These are phyloP conservation scores for Beauveria sp. DNA, from an alignment of 2,329 filamentous ascomycete genomes.

Conservation along the genomic window DNA sequence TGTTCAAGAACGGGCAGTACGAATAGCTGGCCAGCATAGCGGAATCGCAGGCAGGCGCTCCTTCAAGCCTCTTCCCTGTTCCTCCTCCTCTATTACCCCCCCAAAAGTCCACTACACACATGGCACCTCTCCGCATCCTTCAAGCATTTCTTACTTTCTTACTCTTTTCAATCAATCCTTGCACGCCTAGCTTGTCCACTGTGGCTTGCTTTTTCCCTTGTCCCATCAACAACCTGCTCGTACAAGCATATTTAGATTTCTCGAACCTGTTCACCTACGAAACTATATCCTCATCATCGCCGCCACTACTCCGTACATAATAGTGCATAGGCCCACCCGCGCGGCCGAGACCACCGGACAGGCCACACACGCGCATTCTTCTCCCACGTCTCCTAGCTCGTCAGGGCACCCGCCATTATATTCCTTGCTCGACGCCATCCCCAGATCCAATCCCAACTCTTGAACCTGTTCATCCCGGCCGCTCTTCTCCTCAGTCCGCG, in stretches of 20 bases:
- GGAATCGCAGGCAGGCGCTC: neutral
- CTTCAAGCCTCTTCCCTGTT: neutral
- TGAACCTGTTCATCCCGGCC: neutral
- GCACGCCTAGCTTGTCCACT: neutral
- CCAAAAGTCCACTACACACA: neutral
- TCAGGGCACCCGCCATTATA: neutral
- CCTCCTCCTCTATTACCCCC: neutral
- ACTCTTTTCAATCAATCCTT: neutral
- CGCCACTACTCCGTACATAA: neutral
- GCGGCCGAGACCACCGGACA: conserved; percentile 4
- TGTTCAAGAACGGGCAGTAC: neutral
- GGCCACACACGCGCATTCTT: neutral
- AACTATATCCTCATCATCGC: neutral
- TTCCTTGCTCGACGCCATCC: conserved; percentile 1
- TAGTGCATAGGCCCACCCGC: neutral
- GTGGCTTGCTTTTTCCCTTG: neutral
- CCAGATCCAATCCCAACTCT: neutral
- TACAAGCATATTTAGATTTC: neutral
- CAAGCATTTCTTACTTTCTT: neutral
- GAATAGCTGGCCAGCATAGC: neutral
- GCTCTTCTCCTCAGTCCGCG: neutral
- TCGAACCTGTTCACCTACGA: neutral
- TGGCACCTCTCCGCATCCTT: conserved; percentile 5
- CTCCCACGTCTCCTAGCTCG: neutral
- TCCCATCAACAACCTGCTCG: neutral